Percentiles rank a stretch among this genome's conserved stretches.
Evolutionary conservation across 345 rosid species (phyloP).

Genomic region (Aquilaria sinensis): DNA sequence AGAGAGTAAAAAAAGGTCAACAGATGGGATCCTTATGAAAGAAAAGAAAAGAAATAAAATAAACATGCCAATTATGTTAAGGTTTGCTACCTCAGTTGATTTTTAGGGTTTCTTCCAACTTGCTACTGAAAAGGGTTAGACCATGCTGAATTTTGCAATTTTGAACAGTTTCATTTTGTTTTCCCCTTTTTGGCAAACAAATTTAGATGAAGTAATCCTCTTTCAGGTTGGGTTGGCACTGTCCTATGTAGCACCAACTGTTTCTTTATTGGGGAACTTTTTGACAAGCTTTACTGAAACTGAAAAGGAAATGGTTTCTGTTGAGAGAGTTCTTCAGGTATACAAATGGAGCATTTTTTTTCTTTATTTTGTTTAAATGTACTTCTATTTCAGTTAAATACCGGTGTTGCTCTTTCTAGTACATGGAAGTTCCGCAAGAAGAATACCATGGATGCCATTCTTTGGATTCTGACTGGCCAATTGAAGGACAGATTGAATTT

Average conservation of each 20-base stretch:
- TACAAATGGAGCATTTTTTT: constrained; percentile 2
- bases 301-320: constrained; percentile 91
- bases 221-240: constrained; percentile 88
- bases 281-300: constrained; percentile 92
- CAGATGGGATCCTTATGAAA: too few species aligned
- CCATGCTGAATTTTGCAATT: neutral
- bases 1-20: too few species aligned
- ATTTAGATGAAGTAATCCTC: constrained; percentile 1
- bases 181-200: neutral
- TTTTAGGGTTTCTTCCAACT: constrained; percentile 11
- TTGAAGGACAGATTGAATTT: constrained; percentile 62
- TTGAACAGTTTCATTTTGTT: constrained; percentile 2
- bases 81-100: neutral
- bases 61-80: too few species aligned
- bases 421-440: constrained; percentile 90
- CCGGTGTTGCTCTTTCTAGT: constrained; percentile 33
- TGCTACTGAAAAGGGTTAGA: constrained; percentile 1
- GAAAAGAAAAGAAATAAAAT: too few species aligned
- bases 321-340: constrained; percentile 91
- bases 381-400: constrained; percentile 11
- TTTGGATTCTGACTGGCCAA: constrained; percentile 60
- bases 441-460: constrained; percentile 41
- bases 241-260: constrained; percentile 83
- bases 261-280: constrained; percentile 79
- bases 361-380: neutral